Conservation (phyloP, 441 rosid species). For the Euphorbia celastroides region DNA sequence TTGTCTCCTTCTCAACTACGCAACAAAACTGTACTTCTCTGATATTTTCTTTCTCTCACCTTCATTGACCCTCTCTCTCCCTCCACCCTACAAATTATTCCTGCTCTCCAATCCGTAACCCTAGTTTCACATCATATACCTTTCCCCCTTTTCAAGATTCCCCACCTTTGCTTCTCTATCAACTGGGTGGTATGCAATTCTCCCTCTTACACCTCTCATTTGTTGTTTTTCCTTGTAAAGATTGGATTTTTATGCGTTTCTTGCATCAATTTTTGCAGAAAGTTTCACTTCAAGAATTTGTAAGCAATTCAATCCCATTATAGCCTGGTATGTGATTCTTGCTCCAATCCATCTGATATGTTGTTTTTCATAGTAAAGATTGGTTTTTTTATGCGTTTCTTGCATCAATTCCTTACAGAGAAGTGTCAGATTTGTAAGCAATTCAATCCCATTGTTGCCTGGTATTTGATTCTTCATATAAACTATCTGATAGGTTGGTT, state of each 20-base stretch:
- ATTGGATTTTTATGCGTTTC: not conserved
- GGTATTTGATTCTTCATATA: not conserved
- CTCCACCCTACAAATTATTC: not conserved
- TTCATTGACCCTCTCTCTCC: not conserved
- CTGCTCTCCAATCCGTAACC: not conserved
- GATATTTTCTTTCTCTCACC: not conserved
- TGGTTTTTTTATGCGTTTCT: not conserved
- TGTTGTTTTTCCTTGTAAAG: not conserved
- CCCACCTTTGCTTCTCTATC: not conserved
- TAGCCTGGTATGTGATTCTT: not conserved
- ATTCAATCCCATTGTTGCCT: not conserved
- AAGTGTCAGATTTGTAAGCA: not conserved
- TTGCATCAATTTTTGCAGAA: not conserved
- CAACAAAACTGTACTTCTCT: not conserved
- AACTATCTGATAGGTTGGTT: not conserved
- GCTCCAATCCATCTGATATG: not conserved
- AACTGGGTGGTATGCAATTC: not conserved
- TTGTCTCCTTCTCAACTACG: not conserved
- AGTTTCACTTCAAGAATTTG: no score
- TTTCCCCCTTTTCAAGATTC: not conserved
- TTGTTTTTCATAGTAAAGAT: not conserved
- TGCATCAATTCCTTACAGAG: no score
- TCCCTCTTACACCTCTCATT: not conserved
- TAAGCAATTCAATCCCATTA: not conserved
- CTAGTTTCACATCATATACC: not conserved